Conservation (phyloP, 176 grass and related monocot genomes). For the Oryza brachyantha region DNA sequence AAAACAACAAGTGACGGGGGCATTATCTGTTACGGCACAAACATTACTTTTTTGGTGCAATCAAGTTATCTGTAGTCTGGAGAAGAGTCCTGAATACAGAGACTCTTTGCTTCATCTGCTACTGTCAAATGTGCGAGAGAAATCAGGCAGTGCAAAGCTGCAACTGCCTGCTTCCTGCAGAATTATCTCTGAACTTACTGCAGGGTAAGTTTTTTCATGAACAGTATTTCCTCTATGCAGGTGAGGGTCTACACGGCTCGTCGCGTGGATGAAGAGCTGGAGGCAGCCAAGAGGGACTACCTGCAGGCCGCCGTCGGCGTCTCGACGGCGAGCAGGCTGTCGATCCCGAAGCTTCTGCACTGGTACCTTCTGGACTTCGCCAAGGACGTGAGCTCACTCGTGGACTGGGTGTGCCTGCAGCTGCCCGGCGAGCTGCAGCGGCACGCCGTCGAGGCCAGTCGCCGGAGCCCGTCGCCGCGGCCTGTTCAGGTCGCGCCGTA, state of each 20-base stretch:
- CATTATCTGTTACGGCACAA: not conserved
- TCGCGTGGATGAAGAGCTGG: conserved; percentile 63
- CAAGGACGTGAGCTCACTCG: conserved; percentile 64
- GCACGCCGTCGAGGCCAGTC: conserved; percentile 46
- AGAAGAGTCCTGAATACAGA: not conserved
- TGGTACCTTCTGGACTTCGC: conserved; percentile 77
- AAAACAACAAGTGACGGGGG: no score
- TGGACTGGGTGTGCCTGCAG: conserved; percentile 81
- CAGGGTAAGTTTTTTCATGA: no score
- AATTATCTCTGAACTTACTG: no score
- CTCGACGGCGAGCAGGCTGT: conserved; percentile 38
- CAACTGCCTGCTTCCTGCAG: no score
- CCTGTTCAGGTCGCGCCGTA: conserved; percentile 56
- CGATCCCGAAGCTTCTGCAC: conserved; percentile 70
- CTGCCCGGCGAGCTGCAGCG: conserved; percentile 43
- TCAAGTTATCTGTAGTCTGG: not conserved
- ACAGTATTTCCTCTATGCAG: no score
- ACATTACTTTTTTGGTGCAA: not conserved
- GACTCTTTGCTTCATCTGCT: not conserved
- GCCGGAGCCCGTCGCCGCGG: conserved; percentile 15
- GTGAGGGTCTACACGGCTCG: conserved; percentile 53
- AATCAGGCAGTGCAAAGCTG: no score
- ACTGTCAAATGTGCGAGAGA: no score
- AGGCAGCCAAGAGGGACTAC: conserved; percentile 71
- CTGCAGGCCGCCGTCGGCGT: conserved; percentile 64